A percentile compares a stretch with the other conserved stretches of the same genome.
These are phyloP conservation scores for Lentinus brumalis DNA, from an alignment of 768 basidiomycete genomes.

Conservation along the genomic window DNA sequence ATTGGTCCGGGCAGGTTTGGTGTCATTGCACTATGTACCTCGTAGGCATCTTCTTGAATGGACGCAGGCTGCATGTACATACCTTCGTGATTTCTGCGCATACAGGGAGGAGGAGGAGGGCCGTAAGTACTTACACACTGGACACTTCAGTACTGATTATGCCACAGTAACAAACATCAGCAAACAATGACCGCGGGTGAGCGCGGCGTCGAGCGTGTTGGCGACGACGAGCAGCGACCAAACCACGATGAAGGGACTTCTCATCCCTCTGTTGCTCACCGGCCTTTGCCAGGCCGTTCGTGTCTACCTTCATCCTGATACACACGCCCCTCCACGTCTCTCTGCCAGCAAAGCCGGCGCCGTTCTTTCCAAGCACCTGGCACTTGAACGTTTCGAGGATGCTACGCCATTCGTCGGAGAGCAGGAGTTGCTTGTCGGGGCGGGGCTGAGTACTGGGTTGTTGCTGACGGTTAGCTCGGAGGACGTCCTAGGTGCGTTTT, in stretches of 20 bases:
- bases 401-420: conserved; percentile 16
- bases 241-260: conserved; percentile 24
- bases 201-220: conserved; percentile 1
- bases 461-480: conserved; percentile 58
- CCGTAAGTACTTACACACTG: too few species aligned
- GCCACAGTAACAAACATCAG: conserved; percentile 17
- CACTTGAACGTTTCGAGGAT: conserved; percentile 65
- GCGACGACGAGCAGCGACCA: conserved; percentile 5
- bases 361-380: conserved; percentile 67
- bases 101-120: too few species aligned
- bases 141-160: not conserved
- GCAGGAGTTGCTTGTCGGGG: conserved; percentile 53
- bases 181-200: conserved; percentile 11
- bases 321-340: conserved; percentile 40
- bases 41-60: too few species aligned
- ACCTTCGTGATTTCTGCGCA: too few species aligned
- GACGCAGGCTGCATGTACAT: too few species aligned
- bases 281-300: conserved; percentile 50
- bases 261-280: conserved; percentile 31
- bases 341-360: conserved; percentile 58
- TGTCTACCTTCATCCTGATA: conserved; percentile 60
- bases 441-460: conserved; percentile 51
- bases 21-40: too few species aligned
- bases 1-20: too few species aligned
- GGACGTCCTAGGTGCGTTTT: conserved; percentile 53